Evolutionary conservation across 495 filamentous ascomycete species (phyloP).

Genomic region (Lineolata rhizophorae): DNA sequence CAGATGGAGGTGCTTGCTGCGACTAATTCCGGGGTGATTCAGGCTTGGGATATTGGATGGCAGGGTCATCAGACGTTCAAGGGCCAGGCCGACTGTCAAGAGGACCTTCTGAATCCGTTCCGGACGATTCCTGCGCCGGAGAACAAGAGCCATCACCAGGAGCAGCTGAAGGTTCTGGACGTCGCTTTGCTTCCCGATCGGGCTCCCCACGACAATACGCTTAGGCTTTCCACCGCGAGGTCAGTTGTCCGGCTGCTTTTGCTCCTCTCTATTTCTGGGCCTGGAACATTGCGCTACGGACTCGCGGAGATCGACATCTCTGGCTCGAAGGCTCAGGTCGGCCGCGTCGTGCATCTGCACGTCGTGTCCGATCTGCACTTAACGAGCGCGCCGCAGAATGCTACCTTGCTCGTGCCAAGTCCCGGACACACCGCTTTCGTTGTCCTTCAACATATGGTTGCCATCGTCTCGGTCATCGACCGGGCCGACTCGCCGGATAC

Average conservation of each 20-base stretch:
- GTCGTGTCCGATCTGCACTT: no score
- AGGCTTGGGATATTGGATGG: conserved; percentile 73
- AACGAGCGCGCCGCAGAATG: no score
- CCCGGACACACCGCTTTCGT: conserved; percentile 65
- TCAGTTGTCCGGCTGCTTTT: no score
- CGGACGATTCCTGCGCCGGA: no score
- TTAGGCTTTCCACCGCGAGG: conserved; percentile 5
- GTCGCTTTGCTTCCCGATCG: no score
- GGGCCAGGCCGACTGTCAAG: conserved; percentile 26
- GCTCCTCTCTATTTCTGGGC: no score
- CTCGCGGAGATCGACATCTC: background rate
- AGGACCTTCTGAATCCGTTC: conserved; percentile 22
- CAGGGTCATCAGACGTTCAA: conserved; percentile 42
- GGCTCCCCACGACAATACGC: conserved; percentile 11
- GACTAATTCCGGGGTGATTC: conserved; percentile 48
- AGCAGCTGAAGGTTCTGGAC: background rate
- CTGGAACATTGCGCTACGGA: background rate
- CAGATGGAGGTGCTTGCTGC: conserved; percentile 67
- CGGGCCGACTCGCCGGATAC: conserved; percentile 39
- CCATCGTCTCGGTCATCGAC: conserved; percentile 45
- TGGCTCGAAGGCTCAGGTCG: conserved; percentile 1
- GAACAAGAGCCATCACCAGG: no score
- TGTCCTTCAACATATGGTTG: conserved; percentile 51
- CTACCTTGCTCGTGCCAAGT: conserved; percentile 54
- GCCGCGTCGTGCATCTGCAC: no score